Percentiles rank a stretch among this genome's conserved stretches.
phyloP scores from a whole-genome alignment of 1,284 basidiomycete genomes.

The Ceraceosorus bombacis region DNA sequence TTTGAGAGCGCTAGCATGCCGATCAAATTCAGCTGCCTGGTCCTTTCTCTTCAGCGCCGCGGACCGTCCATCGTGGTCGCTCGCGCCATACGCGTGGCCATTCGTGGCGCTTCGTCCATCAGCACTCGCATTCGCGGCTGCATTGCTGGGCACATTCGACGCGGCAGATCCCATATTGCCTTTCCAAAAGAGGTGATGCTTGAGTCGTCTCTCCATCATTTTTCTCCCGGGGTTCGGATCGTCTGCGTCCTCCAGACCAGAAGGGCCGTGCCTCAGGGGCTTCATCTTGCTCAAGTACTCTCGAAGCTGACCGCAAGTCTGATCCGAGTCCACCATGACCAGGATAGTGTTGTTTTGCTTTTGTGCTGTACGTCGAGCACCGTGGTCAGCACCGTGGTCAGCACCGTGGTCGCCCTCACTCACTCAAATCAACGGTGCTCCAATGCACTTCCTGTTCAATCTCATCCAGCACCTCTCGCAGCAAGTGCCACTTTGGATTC shows the following conservation, averaged over 20 bases:
- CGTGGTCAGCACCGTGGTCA: neutral
- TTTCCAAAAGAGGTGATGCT: slow-evolving; percentile 75
- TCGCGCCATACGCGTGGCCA: neutral
- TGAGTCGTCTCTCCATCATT: slow-evolving; percentile 72
- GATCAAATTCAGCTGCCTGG: slow-evolving; percentile 7
- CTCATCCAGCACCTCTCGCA: slow-evolving; percentile 79
- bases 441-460: slow-evolving; percentile 75
- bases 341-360: slow-evolving; percentile 35
- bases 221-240: slow-evolving; percentile 40
- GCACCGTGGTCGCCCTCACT: slow-evolving; percentile 3
- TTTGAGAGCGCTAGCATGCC: slow-evolving; percentile 45
- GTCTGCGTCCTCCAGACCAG: slow-evolving; percentile 10
- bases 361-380: slow-evolving; percentile 2
- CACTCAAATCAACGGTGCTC: slow-evolving; percentile 45
- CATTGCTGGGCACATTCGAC: too few species aligned
- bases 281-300: slow-evolving; percentile 34
- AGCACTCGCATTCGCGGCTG: too few species aligned
- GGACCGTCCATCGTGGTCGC: too few species aligned
- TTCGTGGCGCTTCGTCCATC: slow-evolving; percentile 12
- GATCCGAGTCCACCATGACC: slow-evolving; percentile 40
- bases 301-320: slow-evolving; percentile 35
- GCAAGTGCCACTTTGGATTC: slow-evolving; percentile 83
- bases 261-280: slow-evolving; percentile 7
- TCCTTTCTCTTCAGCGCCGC: slow-evolving; percentile 39
- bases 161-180: slow-evolving; percentile 52